Conservation (phyloP, 2,329 filamentous ascomycete species). For the Berkeleyomyces rouxiae region DNA sequence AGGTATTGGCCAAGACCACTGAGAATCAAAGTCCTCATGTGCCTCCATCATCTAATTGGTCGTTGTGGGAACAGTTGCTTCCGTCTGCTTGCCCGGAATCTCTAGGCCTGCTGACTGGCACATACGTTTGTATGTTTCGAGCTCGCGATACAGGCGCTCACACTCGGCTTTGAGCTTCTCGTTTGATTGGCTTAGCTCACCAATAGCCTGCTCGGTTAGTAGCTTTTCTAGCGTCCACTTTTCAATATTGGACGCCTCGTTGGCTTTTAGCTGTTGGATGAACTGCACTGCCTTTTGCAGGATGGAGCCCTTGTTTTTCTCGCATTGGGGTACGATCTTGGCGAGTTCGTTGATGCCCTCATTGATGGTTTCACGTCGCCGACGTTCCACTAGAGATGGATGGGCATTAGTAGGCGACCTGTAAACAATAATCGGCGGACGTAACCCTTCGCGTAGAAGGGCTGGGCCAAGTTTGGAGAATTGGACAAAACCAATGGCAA, state of each 20-base stretch:
- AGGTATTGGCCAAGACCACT: neutral
- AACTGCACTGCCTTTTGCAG: conserved; percentile 85
- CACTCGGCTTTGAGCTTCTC: conserved; percentile 74
- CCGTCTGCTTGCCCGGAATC: conserved; percentile 13
- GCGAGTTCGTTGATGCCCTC: conserved; percentile 96
- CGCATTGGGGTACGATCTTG: conserved; percentile 92
- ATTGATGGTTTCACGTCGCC: conserved; percentile 93
- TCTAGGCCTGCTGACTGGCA: conserved; percentile 43
- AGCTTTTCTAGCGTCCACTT: conserved; percentile 89
- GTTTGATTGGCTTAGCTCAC: conserved; percentile 72
- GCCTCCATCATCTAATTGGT: neutral
- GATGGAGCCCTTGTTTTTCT: conserved; percentile 98
- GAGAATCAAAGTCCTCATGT: neutral
- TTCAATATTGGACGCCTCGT: conserved; percentile 84
- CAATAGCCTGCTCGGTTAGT: conserved; percentile 73
- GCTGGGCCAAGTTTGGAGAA: neutral
- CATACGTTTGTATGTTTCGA: conserved; percentile 62
- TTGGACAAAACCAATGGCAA: conserved; percentile 7
- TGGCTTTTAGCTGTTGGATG: conserved; percentile 86
- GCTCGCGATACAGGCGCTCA: conserved; percentile 59
- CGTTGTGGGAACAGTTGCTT: conserved; percentile 1
- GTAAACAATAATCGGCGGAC: neutral
- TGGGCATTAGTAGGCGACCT: conserved; percentile 17
- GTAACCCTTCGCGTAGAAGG: neutral
- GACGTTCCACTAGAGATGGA: conserved; percentile 61